Evolutionary conservation across 768 basidiomycete species (phyloP).

Genomic region (Termitomyces sp.): DNA sequence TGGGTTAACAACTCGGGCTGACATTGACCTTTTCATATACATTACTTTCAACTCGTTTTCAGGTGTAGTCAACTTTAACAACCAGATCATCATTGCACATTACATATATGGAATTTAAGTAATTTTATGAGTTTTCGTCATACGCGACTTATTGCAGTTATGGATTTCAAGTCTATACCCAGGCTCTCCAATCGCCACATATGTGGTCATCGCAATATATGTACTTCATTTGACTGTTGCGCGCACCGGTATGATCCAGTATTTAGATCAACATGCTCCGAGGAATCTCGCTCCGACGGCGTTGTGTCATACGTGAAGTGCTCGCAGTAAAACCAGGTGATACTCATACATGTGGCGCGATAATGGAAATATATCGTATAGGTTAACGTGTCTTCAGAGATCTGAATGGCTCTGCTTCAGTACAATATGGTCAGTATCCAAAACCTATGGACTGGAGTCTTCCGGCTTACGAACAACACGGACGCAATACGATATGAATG

Average conservation of each 20-base stretch:
- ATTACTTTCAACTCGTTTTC: background rate
- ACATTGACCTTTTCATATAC: background rate
- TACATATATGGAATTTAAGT: background rate
- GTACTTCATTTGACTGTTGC: background rate
- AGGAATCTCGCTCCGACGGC: too few relatives aligned
- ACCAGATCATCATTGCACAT: background rate
- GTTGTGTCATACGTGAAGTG: background rate
- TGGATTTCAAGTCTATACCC: too few relatives aligned
- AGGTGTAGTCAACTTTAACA: background rate
- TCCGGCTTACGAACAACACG: background rate
- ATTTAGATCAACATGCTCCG: background rate
- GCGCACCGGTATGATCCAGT: too few relatives aligned
- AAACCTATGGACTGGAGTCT: background rate
- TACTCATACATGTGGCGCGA: background rate
- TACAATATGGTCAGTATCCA: background rate
- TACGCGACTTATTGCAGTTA: background rate
- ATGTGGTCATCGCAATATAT: background rate
- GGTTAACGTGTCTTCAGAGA: background rate
- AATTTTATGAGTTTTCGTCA: background rate
- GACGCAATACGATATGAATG: background rate
- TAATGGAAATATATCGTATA: background rate
- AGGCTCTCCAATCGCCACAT: background rate
- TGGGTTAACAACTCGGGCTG: slow-evolving; percentile 36
- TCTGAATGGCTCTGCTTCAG: background rate
- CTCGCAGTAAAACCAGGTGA: background rate